Conservation (phyloP, 106 monocot species). For the Allium cepa region DNA sequence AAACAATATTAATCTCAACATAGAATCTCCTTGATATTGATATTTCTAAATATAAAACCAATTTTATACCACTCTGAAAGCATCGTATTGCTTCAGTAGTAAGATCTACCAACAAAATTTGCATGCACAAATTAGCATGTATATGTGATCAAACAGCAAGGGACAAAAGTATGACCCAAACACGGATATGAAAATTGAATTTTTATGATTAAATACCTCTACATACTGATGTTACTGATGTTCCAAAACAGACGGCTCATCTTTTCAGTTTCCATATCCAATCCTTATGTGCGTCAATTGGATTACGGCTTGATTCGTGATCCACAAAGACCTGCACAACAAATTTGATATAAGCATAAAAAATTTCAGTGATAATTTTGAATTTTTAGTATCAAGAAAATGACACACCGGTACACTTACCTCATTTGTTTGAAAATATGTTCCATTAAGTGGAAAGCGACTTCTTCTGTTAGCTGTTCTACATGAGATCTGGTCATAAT, state of each 20-base stretch:
- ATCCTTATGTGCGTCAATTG: constrained; percentile 30
- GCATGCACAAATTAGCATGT: too few species aligned
- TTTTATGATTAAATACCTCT: constrained; percentile 28
- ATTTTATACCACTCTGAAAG: constrained; percentile 32
- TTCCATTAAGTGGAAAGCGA: too few species aligned
- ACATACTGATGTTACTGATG: constrained; percentile 48
- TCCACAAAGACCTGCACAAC: constrained; percentile 54
- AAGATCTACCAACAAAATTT: constrained; percentile 13
- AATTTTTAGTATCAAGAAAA: background rate
- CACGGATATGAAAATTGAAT: background rate
- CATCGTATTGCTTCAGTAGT: constrained; percentile 24
- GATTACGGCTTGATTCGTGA: constrained; percentile 38
- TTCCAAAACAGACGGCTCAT: constrained; percentile 37
- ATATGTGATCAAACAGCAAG: constrained; percentile 1
- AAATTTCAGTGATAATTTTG: background rate
- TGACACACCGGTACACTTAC: constrained; percentile 22
- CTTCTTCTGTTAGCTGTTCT: constrained; percentile 24
- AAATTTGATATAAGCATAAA: background rate
- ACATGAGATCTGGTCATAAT: constrained; percentile 19
- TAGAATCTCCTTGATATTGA: too few species aligned
- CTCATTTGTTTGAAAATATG: constrained; percentile 21
- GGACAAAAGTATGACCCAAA: background rate
- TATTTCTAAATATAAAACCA: too few species aligned
- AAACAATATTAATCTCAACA: too few species aligned
- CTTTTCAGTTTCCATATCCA: constrained; percentile 52